A percentile compares a stretch with the other conserved stretches of the same genome.
Conservation (phyloP, 257 asterid species). For the Gardenia jasminoides region DNA sequence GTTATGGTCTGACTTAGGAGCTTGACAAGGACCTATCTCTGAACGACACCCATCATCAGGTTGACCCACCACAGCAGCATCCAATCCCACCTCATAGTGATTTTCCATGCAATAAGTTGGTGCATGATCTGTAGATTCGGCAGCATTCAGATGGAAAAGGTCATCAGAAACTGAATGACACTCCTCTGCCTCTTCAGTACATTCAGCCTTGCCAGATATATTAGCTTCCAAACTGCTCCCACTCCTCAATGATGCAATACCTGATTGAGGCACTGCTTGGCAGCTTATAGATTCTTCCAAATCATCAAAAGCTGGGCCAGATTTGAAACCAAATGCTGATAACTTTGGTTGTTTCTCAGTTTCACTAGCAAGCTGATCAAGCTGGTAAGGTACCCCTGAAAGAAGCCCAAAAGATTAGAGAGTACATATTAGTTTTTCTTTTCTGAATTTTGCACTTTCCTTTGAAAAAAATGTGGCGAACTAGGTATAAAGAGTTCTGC, state of each 20-base stretch:
- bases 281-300: constrained; percentile 32
- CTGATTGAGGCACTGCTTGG: constrained; percentile 30
- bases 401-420: constrained; percentile 15
- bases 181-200: constrained; percentile 33
- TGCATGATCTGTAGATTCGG: constrained; percentile 37
- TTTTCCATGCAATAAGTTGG: constrained; percentile 42
- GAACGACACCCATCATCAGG: constrained; percentile 31
- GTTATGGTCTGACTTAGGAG: constrained; percentile 38
- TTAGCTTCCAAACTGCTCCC: constrained; percentile 26
- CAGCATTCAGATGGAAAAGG: constrained; percentile 27
- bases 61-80: constrained; percentile 43
- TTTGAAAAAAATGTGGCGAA: not conserved
- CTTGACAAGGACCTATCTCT: constrained; percentile 29
- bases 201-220: constrained; percentile 31
- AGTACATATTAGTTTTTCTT: not conserved
- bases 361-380: constrained; percentile 71
- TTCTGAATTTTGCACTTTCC: not conserved
- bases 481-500: not conserved
- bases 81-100: constrained; percentile 42
- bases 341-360: constrained; percentile 67
- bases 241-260: constrained; percentile 27
- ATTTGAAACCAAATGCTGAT: constrained; percentile 59
- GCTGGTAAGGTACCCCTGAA: constrained; percentile 90
- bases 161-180: constrained; percentile 30
- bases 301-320: constrained; percentile 29